Percentiles rank a stretch among this genome's conserved stretches.
Evolutionary conservation across 179 eudicot genomes (phyloP).

Genomic region (Vitellaria paradoxa): DNA sequence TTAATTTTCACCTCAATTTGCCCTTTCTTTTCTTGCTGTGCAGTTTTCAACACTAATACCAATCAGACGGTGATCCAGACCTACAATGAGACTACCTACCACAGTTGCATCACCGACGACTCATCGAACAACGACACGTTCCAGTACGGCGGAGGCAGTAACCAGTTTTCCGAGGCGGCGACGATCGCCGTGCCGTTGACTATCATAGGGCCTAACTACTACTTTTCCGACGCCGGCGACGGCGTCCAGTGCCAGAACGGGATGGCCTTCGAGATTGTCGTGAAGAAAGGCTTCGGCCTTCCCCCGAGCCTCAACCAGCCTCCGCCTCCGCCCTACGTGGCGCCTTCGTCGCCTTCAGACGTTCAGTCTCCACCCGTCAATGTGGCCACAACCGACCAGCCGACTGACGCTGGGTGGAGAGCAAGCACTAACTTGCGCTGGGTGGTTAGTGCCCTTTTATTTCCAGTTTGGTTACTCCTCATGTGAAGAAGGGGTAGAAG

Average conservation of each 20-base stretch:
- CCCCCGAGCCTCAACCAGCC: conserved; percentile 86
- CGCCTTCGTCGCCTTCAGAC: conserved; percentile 31
- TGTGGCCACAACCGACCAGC: not conserved
- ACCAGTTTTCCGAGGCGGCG: conserved; percentile 24
- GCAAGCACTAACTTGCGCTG: conserved; percentile 7
- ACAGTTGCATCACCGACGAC: conserved; percentile 47
- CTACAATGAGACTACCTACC: conserved; percentile 56
- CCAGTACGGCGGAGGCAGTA: conserved; percentile 39
- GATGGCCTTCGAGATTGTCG: conserved; percentile 58
- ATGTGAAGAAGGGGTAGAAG: not conserved
- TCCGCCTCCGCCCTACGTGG: conserved; percentile 65
- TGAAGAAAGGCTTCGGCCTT: conserved; percentile 57
- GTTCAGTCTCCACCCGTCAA: conserved; percentile 41
- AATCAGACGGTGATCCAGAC: conserved; percentile 64
- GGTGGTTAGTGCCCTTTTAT: not conserved
- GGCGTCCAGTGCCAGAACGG: conserved; percentile 58
- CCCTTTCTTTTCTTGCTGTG: not conserved
- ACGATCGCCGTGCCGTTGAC: conserved; percentile 50
- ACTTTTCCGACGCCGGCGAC: conserved; percentile 61
- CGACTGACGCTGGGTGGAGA: conserved; percentile 4
- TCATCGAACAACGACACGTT: conserved; percentile 46
- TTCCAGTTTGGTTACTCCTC: not conserved
- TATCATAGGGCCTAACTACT: conserved; percentile 56
- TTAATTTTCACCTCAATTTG: not conserved
- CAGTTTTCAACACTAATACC: conserved; percentile 59